phyloP scores from a whole-genome alignment of 768 basidiomycete genomes.

The Russula sp. region DNA sequence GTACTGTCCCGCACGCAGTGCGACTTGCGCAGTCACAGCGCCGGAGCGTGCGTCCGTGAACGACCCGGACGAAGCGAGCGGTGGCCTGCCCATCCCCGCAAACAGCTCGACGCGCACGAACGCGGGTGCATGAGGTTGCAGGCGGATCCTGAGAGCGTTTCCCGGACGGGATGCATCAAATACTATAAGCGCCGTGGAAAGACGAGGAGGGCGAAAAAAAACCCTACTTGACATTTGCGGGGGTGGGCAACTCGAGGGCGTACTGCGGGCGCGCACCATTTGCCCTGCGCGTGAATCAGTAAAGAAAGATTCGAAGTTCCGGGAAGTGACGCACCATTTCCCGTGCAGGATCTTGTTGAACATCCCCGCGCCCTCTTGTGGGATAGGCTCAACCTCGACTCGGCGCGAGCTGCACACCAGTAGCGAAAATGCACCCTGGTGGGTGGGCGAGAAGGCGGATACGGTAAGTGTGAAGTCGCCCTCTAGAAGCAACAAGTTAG shows the following conservation, averaged over 20 bases:
- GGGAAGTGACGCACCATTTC: conserved; percentile 50
- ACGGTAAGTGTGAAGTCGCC: conserved; percentile 82
- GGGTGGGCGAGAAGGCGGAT: conserved; percentile 75
- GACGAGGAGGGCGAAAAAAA: neutral
- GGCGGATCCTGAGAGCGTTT: conserved; percentile 48
- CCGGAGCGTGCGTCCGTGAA: conserved; percentile 75
- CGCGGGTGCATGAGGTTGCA: conserved; percentile 47
- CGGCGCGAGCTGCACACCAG: conserved; percentile 54
- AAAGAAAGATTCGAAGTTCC: conserved; percentile 31
- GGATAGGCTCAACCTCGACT: conserved; percentile 59
- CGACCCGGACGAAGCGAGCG: conserved; percentile 66
- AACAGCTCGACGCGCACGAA: conserved; percentile 61
- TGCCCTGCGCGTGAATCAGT: conserved; percentile 56
- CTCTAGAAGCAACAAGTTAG: conserved; percentile 34
- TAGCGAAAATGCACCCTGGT: conserved; percentile 61
- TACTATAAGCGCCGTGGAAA: neutral
- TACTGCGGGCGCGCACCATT: conserved; percentile 67
- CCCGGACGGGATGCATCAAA: neutral
- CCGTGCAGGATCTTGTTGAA: conserved; percentile 64
- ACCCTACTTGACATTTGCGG: conserved; percentile 54
- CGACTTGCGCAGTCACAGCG: conserved; percentile 50
- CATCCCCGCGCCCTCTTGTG: conserved; percentile 91
- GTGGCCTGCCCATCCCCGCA: conserved; percentile 33
- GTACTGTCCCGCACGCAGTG: conserved; percentile 58
- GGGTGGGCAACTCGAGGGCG: conserved; percentile 48